A percentile compares a stretch with the other conserved stretches of the same genome.
phyloP scores from a whole-genome alignment of 805 yeast species.

The Wickerhamiella cacticola region DNA sequence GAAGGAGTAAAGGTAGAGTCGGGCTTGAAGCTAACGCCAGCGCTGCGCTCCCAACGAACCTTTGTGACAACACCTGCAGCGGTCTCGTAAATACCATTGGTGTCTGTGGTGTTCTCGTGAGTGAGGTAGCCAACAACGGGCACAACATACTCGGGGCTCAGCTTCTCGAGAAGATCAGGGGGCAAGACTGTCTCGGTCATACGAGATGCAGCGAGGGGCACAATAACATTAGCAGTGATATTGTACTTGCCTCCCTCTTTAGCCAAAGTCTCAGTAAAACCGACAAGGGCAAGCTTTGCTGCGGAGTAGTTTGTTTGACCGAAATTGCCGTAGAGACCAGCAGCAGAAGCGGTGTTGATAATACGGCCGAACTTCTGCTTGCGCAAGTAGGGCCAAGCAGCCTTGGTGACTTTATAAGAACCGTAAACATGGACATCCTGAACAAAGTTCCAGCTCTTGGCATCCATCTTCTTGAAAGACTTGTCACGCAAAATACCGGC shows the following conservation, averaged over 20 bases:
- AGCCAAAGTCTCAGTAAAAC: conserved; percentile 86
- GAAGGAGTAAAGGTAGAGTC: conserved; percentile 72
- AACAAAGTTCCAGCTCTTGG: conserved; percentile 65
- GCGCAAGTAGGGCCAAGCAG: conserved; percentile 86
- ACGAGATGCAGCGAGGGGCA: conserved; percentile 89
- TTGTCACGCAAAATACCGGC: conserved; percentile 92
- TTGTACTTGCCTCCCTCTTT: conserved; percentile 84
- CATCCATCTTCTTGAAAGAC: conserved; percentile 75
- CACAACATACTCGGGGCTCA: conserved; percentile 82
- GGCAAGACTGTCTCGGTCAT: conserved; percentile 91
- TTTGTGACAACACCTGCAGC: conserved; percentile 92
- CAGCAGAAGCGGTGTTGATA: conserved; percentile 91
- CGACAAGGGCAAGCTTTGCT: conserved; percentile 81
- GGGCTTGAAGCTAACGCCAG: conserved; percentile 75
- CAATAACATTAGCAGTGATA: conserved; percentile 75
- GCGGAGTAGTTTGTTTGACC: conserved; percentile 95
- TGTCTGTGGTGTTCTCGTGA: conserved; percentile 49
- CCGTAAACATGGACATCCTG: conserved; percentile 84
- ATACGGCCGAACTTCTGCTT: conserved; percentile 80
- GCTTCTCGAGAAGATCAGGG: conserved; percentile 63
- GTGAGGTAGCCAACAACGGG: conserved; percentile 76
- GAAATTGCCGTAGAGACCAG: conserved; percentile 92
- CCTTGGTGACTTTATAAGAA: conserved; percentile 68
- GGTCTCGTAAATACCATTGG: conserved; percentile 74
- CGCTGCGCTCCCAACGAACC: conserved; percentile 88